A percentile compares a stretch with the other conserved stretches of the same genome.
These are phyloP conservation scores for Grosmannia huntii DNA, from an alignment of 2,329 filamentous ascomycete genomes.

Conservation along the genomic window DNA sequence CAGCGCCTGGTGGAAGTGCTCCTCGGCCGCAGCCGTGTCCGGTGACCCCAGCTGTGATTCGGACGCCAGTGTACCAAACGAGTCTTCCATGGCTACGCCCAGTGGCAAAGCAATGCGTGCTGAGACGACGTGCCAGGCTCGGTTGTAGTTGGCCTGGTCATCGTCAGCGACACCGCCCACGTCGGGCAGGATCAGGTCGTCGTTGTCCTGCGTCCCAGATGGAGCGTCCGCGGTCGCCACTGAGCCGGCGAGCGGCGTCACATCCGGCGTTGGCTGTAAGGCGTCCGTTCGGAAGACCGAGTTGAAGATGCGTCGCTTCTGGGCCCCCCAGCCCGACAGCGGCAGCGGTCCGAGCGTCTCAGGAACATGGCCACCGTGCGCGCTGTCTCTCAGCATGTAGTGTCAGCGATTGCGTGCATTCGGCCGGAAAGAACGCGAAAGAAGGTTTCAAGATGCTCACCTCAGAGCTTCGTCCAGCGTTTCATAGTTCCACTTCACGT, in stretches of 20 bases:
- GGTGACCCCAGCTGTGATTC: conserved; percentile 25
- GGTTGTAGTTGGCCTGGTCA: conserved; percentile 45
- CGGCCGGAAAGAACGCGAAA: no score
- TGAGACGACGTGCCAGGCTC: conserved; percentile 51
- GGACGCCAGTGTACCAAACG: conserved; percentile 34
- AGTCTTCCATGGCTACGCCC: conserved; percentile 41
- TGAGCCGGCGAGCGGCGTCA: conserved; percentile 11
- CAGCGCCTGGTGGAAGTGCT: conserved; percentile 37
- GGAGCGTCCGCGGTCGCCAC: neutral
- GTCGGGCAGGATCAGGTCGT: conserved; percentile 10
- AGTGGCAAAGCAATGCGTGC: conserved; percentile 41
- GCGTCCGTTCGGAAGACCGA: conserved; percentile 44
- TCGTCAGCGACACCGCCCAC: neutral
- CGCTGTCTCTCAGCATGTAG: neutral
- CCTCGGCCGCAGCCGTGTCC: conserved; percentile 21
- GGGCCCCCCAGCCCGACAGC: conserved; percentile 30
- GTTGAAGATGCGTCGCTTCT: conserved; percentile 36
- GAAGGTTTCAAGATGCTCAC: neutral
- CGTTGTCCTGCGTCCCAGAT: neutral
- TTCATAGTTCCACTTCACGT: conserved; percentile 1
- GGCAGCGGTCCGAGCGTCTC: neutral
- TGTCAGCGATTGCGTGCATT: neutral
- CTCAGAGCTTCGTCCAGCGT: conserved; percentile 10
- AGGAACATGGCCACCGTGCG: neutral
- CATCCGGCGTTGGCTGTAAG: conserved; percentile 31